A percentile compares a stretch with the other conserved stretches of the same genome.
phyloP scores from a whole-genome alignment of 2,329 filamentous ascomycete genomes.

The Calonectria crousiana region DNA sequence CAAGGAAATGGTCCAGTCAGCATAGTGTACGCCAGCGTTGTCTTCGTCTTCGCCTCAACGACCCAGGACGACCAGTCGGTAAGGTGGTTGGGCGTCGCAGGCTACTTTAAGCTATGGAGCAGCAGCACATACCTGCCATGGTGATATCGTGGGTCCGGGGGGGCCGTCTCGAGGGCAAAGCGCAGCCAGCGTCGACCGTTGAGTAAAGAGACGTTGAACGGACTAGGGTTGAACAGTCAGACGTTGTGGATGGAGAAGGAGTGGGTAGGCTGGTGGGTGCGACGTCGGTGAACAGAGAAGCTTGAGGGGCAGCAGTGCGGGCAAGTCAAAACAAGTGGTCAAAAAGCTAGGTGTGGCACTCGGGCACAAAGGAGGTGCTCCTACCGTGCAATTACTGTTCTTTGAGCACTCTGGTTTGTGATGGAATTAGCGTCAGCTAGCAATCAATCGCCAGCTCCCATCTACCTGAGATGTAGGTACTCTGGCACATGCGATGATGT shows the following conservation, averaged over 20 bases:
- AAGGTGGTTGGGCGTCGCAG: background rate
- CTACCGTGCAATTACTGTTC: background rate
- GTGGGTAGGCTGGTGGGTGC: conserved; percentile 15
- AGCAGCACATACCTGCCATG: conserved; percentile 41
- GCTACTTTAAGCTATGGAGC: conserved; percentile 25
- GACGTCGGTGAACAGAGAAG: conserved; percentile 25
- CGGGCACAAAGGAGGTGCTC: background rate
- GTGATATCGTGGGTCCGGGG: conserved; percentile 18
- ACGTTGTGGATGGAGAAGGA: conserved; percentile 16
- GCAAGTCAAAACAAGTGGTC: background rate
- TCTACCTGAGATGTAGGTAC: conserved; percentile 13
- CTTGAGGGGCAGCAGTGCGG: background rate
- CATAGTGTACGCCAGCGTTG: background rate
- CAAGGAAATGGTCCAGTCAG: conserved; percentile 15
- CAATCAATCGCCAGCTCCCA: background rate
- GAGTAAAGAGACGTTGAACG: conserved; percentile 15
- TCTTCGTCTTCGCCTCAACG: background rate
- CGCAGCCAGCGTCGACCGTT: background rate
- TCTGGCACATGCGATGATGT: conserved; percentile 19
- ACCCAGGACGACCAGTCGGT: background rate
- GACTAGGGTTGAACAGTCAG: conserved; percentile 19
- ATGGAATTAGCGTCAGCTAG: background rate
- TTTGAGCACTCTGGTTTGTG: background rate
- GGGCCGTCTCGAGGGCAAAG: background rate
- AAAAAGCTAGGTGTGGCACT: background rate